Percentiles rank a stretch among this genome's conserved stretches.
Conservation (phyloP, 129 eudicot species). For the Arctium lappa region DNA sequence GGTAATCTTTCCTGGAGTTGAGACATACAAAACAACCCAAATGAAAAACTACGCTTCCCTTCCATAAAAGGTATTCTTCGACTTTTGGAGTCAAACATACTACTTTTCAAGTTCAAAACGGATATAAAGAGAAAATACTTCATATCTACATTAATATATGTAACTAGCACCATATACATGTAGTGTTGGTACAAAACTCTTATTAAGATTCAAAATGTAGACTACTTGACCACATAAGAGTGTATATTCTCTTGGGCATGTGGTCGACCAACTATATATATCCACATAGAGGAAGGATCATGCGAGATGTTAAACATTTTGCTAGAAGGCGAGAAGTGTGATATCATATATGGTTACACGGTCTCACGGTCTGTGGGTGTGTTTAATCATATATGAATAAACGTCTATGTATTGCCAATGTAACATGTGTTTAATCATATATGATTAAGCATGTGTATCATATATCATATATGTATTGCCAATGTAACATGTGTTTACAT, state of each 20-base stretch:
- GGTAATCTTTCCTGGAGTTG: neutral
- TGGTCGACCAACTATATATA: neutral
- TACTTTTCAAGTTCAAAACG: neutral
- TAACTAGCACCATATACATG: neutral
- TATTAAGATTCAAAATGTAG: neutral
- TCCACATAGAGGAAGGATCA: too few species aligned
- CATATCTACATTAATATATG: neutral
- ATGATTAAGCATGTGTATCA: too few species aligned
- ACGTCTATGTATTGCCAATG: too few species aligned
- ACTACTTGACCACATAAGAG: neutral
- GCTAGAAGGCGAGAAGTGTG: too few species aligned
- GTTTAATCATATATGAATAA: too few species aligned
- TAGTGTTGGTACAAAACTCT: neutral
- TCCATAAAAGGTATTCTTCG: neutral
- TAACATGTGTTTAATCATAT: too few species aligned
- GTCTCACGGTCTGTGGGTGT: too few species aligned
- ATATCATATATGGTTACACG: too few species aligned
- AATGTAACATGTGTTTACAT: too few species aligned
- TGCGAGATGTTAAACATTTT: too few species aligned
- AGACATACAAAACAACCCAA: neutral
- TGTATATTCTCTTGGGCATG: neutral
- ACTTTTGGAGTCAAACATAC: slow-evolving; percentile 1
- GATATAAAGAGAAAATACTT: slow-evolving; percentile 1
- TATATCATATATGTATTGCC: too few species aligned
- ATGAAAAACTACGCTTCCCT: neutral